Percentiles rank a stretch among this genome's conserved stretches.
These are phyloP conservation scores for Backusella westeae DNA, from an alignment of 192 early-diverging fungal species.

Conservation along the genomic window DNA sequence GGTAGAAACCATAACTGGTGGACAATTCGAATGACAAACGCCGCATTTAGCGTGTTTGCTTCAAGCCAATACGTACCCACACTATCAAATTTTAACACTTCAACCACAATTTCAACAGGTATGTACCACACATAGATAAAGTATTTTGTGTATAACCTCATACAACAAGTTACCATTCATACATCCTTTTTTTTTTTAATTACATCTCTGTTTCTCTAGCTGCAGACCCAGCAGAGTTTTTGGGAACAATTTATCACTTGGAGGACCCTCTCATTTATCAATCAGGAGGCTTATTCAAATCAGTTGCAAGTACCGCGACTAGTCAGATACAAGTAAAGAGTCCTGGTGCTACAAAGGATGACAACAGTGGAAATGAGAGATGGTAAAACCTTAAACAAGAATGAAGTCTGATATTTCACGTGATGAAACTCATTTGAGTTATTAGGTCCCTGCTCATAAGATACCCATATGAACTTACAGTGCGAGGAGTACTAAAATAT, in stretches of 20 bases:
- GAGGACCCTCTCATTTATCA: conserved; percentile 34
- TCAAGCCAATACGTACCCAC: conserved; percentile 38
- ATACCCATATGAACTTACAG: conserved; percentile 36
- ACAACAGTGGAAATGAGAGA: conserved; percentile 34
- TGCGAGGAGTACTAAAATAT: conserved; percentile 35
- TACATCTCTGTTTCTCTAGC: neutral
- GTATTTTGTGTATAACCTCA: neutral
- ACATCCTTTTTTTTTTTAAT: neutral
- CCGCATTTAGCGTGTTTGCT: conserved; percentile 65
- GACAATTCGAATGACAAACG: conserved; percentile 51
- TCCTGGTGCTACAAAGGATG: conserved; percentile 27
- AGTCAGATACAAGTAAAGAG: conserved; percentile 37
- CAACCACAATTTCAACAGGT: neutral
- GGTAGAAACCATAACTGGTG: conserved; percentile 54
- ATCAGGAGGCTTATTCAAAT: conserved; percentile 21
- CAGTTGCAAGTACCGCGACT: conserved; percentile 12
- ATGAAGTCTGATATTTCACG: neutral
- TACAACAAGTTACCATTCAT: neutral
- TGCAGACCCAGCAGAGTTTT: conserved; percentile 31
- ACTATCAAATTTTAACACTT: neutral
- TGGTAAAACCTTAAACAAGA: conserved; percentile 17
- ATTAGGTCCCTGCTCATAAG: conserved; percentile 31
- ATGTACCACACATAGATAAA: neutral
- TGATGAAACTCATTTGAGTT: neutral
- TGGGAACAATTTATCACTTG: conserved; percentile 35